Base-by-base conservation (phyloP, 352 stramenopile genomes). In the Phytophthora podocarpi region DNA sequence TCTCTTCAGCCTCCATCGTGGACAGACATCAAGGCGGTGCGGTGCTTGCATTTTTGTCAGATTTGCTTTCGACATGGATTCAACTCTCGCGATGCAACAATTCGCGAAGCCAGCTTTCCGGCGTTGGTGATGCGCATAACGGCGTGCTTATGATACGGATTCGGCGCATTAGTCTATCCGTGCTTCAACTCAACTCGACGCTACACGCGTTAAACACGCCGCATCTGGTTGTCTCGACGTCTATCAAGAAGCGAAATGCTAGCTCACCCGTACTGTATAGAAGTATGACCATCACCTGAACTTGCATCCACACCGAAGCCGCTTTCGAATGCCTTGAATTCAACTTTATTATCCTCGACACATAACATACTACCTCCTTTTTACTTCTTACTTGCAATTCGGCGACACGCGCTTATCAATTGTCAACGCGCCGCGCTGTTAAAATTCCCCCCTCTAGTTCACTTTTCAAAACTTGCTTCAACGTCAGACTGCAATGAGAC, bases 291-390 rank as follows among this genome's bases (percentile, higher is more conserved):
- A n/a, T n/a, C n/a, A n/a, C n/a, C n/a, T n/a, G n/a, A n/a, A n/a
- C n/a, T n/a, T n/a, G n/a, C n/a, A 46, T 35, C 18, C n/a, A 23
- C 23, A 28, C 18, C 51, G n/a, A 24, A 32, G n/a, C 50, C 28
- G 9, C 12, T 5, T 3, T 8, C 12, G n/a, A 46, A 62, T 24
- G 34, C 28, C 30, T 56, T 43, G 39, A 56, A 48, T 70, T 53
- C 13, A 66, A 57, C 42, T 69, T 66, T 69, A 73, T 65, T 73
- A 59, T 45, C 37, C 24, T 55, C 58, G 34, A 49, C 54, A 59
- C 32, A 58, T 67, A 60, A 55, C 56, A 64, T 72, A 65, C 43
- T 46, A 61, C 18, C 23, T 46, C 16, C 15, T 64, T 54, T 41
- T 61, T 59, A 55, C 41, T 66, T 54, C 4, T 68, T 64, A 69